A percentile compares a stretch with the other conserved stretches of the same genome.
Conservation (phyloP, 2,329 filamentous ascomycete genomes). For the Dendryphion nanum region DNA sequence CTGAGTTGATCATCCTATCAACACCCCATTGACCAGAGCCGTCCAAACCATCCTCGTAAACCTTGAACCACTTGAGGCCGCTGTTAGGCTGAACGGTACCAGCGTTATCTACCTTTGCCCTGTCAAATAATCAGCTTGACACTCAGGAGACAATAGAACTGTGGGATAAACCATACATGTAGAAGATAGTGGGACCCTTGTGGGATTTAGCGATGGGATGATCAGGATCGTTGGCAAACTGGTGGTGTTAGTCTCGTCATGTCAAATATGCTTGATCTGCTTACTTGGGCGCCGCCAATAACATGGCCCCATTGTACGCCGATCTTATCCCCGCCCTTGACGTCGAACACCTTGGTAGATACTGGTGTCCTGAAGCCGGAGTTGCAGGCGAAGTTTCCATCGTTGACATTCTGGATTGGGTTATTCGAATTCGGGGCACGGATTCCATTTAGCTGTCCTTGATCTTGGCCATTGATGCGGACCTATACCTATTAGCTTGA, state of each 20-base stretch:
- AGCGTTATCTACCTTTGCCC: slow-evolving; percentile 43
- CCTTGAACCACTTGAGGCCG: slow-evolving; percentile 45
- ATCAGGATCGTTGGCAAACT: slow-evolving; percentile 42
- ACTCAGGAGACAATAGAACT: background rate
- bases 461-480: slow-evolving; percentile 49
- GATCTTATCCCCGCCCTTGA: slow-evolving; percentile 53
- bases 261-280: slow-evolving; percentile 29
- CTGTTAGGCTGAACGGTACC: slow-evolving; percentile 35
- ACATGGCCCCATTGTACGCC: slow-evolving; percentile 56
- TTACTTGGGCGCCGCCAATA: slow-evolving; percentile 49
- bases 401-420: slow-evolving; percentile 51
- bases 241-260: background rate
- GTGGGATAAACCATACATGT: slow-evolving; percentile 29
- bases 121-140: slow-evolving; percentile 7
- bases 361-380: slow-evolving; percentile 36
- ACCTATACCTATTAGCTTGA: slow-evolving; percentile 31
- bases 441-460: slow-evolving; percentile 51
- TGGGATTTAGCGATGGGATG: slow-evolving; percentile 51
- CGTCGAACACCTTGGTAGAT: slow-evolving; percentile 46
- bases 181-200: slow-evolving; percentile 45
- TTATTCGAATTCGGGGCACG: slow-evolving; percentile 51
- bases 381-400: slow-evolving; percentile 50
- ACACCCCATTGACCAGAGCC: slow-evolving; percentile 48
- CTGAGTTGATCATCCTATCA: slow-evolving; percentile 48
- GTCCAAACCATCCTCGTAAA: slow-evolving; percentile 42